phyloP scores from a whole-genome alignment of 306 rosid genomes.

The Alnus rubra region DNA sequence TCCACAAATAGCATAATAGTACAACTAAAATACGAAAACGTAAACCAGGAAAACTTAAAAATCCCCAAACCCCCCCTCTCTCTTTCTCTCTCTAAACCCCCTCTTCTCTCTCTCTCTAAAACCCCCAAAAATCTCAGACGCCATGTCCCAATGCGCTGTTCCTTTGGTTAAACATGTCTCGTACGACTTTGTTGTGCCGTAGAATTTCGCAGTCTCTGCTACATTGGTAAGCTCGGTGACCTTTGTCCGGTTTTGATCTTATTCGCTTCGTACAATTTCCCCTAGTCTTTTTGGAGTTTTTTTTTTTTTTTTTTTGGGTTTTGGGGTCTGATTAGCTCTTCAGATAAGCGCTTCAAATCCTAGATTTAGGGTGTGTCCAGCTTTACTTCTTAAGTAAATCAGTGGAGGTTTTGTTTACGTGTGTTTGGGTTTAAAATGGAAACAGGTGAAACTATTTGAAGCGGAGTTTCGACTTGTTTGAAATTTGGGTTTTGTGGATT shows the following conservation, averaged over 20 bases:
- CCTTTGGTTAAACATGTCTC: slow-evolving; percentile 21
- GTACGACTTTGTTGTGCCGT: slow-evolving; percentile 21
- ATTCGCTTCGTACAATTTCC: slow-evolving; percentile 17
- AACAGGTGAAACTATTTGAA: slow-evolving; percentile 9
- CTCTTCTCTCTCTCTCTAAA: slow-evolving; percentile 13
- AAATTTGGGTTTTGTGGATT: slow-evolving; percentile 39
- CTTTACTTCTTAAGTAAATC: slow-evolving; percentile 10
- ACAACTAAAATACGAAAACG: neutral
- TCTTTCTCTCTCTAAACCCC: slow-evolving; percentile 22
- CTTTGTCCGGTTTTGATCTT: slow-evolving; percentile 41
- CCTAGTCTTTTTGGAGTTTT: neutral
- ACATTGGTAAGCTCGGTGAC: slow-evolving; percentile 59
- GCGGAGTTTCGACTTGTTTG: slow-evolving; percentile 30
- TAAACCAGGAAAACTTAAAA: neutral
- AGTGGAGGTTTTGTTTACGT: slow-evolving; percentile 22
- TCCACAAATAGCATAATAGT: neutral
- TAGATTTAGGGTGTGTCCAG: slow-evolving; percentile 1
- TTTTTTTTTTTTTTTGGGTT: slow-evolving; percentile 3
- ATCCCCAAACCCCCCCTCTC: neutral
- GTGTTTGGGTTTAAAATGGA: slow-evolving; percentile 26
- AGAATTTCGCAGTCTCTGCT: slow-evolving; percentile 26
- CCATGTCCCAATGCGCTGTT: slow-evolving; percentile 21
- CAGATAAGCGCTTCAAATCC: neutral
- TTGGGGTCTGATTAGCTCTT: slow-evolving; percentile 6
- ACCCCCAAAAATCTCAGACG: slow-evolving; percentile 19